These are phyloP conservation scores for Musa beccarii DNA, from an alignment of 176 grass and related monocot species.

Conservation along the genomic window DNA sequence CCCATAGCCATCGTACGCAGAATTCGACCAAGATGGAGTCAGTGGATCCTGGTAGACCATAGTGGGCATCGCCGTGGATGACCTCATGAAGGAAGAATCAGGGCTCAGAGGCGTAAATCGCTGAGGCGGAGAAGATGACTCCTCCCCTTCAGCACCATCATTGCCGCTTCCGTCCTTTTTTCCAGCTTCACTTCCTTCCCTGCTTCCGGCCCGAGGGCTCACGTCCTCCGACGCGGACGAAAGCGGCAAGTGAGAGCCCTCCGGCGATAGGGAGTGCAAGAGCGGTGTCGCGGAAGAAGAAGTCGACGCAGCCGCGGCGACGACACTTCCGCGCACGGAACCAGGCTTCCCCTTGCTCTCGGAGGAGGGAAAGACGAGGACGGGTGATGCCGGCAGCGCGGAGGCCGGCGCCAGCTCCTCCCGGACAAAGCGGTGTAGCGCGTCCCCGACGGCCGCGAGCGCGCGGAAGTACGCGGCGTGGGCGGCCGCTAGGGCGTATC, in stretches of 20 bases:
- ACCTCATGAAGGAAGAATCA: conserved; percentile 34
- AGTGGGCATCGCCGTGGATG: conserved; percentile 34
- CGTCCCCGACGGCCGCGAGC: conserved; percentile 44
- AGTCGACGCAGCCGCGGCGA: conserved; percentile 12
- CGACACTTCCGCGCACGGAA: not conserved
- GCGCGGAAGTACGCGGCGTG: conserved; percentile 73
- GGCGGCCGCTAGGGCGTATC: conserved; percentile 46
- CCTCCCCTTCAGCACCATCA: not conserved
- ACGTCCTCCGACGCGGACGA: conserved; percentile 8
- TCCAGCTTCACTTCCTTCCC: not conserved
- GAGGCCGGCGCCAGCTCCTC: conserved; percentile 34
- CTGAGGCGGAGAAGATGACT: not conserved
- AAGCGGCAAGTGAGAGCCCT: conserved; percentile 19
- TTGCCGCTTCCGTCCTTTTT: not conserved
- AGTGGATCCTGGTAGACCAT: conserved; percentile 33
- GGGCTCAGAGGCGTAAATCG: not conserved
- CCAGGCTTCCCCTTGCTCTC: conserved; percentile 23
- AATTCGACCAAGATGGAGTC: conserved; percentile 12
- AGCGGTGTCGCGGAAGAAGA: conserved; percentile 69
- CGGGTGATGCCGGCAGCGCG: conserved; percentile 28
- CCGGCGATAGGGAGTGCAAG: conserved; percentile 63
- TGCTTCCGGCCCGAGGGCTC: conserved; percentile 2
- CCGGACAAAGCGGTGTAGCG: conserved; percentile 46
- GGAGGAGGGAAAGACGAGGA: conserved; percentile 64
- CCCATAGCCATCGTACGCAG: conserved; percentile 25